Evolutionary conservation across 345 rosid genomes (phyloP), one percentile per base, ranked within the genome.

Genomic region (Mercurialis annua): DNA sequence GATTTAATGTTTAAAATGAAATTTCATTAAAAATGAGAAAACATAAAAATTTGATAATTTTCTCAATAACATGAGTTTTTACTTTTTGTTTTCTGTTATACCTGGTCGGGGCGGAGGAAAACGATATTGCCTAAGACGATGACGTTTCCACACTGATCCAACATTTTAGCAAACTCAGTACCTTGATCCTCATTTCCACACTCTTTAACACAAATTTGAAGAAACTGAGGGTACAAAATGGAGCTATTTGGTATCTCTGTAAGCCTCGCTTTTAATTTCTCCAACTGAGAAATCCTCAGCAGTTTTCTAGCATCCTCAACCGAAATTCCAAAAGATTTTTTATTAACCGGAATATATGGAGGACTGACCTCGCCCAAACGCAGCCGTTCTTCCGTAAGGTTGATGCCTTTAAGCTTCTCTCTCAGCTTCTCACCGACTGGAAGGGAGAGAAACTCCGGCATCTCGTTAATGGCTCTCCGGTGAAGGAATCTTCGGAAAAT

Each of bases 41-140:
- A n/a, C n/a, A n/a, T n/a, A n/a, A n/a, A n/a, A n/a, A n/a, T n/a
- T n/a, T n/a, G n/a, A n/a, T n/a, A n/a, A n/a, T n/a, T n/a, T n/a
- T n/a, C n/a, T n/a, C n/a, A n/a, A n/a, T n/a, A n/a, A n/a, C n/a
- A n/a, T n/a, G n/a, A n/a, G n/a, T n/a, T n/a, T n/a, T n/a, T n/a
- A n/a, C n/a, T n/a, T n/a, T n/a, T n/a, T n/a, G 4, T 4, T 56
- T 11, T 2, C 48, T n/a, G 43, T 44, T 10, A 30, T 69, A 90
- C 98, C 97, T 92, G 88, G 62, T 86, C 88, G 3, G 97, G 95
- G 42, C 83, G 83, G 68, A 92, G 92, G 3, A 81, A 83, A 24
- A 86, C 98, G 10, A 81, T 59, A 64, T 80, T 75, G n/a, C 97
- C 92, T 16, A 81, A 65, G 67, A 92, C 90, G 82, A 90, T 77